A percentile compares a stretch with the other conserved stretches of the same genome.
phyloP scores from a whole-genome alignment of 768 basidiomycete species.

The Leccinum longicurvipes region DNA sequence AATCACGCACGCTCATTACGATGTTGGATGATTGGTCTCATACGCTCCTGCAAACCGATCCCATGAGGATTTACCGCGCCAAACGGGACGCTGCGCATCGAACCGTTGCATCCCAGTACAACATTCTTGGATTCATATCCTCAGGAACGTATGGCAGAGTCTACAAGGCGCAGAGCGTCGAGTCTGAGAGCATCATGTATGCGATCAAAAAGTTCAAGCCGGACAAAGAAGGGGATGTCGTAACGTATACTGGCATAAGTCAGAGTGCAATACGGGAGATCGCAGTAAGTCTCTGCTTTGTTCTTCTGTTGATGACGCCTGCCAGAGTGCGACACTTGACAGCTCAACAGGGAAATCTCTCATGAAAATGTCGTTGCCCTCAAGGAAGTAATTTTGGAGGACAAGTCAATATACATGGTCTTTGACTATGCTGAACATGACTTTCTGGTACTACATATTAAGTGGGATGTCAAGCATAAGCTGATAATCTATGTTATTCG shows the following conservation, averaged over 20 bases:
- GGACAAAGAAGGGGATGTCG: conserved; percentile 96
- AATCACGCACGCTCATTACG: not conserved
- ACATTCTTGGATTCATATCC: conserved; percentile 95
- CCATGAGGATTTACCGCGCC: conserved; percentile 82
- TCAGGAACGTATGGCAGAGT: conserved; percentile 98
- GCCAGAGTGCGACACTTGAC: conserved; percentile 3
- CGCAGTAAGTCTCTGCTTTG: conserved; percentile 52
- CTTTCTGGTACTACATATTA: conserved; percentile 60
- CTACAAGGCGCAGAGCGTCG: conserved; percentile 88
- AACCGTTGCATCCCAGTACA: conserved; percentile 77
- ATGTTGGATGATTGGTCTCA: conserved; percentile 39
- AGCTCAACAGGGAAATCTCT: conserved; percentile 86
- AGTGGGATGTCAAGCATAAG: not conserved
- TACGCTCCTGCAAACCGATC: conserved; percentile 48
- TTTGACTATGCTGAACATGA: conserved; percentile 99
- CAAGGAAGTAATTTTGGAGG: conserved; percentile 93
- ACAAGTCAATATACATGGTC: conserved; percentile 99
- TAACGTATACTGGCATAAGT: conserved; percentile 95
- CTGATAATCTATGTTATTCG: not conserved
- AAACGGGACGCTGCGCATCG: conserved; percentile 69
- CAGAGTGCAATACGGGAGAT: conserved; percentile 98
- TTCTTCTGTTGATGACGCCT: conserved; percentile 14
- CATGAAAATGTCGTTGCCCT: conserved; percentile 91
- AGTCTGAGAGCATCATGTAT: conserved; percentile 66
- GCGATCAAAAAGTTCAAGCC: conserved; percentile 99